Evolutionary conservation across 2,329 filamentous ascomycete species (phyloP).

Genomic region (Fusarium cyanostomum): DNA sequence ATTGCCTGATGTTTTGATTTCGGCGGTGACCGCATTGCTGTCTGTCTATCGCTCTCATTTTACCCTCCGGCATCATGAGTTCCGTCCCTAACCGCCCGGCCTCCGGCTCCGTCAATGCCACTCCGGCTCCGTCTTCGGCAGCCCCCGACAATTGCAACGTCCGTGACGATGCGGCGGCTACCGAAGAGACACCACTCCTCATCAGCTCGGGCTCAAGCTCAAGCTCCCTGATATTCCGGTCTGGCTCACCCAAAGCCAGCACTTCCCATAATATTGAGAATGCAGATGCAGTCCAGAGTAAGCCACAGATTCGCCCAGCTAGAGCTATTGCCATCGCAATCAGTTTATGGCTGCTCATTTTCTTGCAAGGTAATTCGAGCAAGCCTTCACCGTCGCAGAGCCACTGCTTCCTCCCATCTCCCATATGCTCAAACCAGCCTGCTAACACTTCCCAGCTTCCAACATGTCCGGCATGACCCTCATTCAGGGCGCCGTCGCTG

Average conservation of each 20-base stretch:
- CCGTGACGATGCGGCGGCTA: slow-evolving; percentile 3
- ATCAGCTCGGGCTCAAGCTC: slow-evolving; percentile 9
- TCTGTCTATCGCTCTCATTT: background rate
- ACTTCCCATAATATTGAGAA: slow-evolving; percentile 10
- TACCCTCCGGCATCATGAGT: slow-evolving; percentile 12
- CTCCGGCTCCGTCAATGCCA: slow-evolving; percentile 15
- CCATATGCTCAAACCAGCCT: background rate
- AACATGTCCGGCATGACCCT: slow-evolving; percentile 87
- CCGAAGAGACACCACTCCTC: slow-evolving; percentile 40
- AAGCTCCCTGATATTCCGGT: background rate
- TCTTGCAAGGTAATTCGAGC: slow-evolving; percentile 38
- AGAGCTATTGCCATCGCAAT: slow-evolving; percentile 57
- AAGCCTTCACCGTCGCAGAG: background rate
- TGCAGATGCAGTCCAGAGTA: slow-evolving; percentile 5
- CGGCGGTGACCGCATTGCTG: background rate
- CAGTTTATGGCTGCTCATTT: slow-evolving; percentile 43
- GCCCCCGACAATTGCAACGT: background rate
- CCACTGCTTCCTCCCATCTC: background rate
- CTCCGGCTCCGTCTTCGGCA: slow-evolving; percentile 7
- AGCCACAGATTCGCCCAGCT: slow-evolving; percentile 39
- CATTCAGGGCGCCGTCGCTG: slow-evolving; percentile 79
- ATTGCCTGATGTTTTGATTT: background rate
- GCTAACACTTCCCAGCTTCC: slow-evolving; percentile 52
- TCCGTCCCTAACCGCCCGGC: background rate
- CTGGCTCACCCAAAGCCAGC: background rate